phyloP scores from a whole-genome alignment of 2,329 filamentous ascomycete species.

The Pyricularia sp. region DNA sequence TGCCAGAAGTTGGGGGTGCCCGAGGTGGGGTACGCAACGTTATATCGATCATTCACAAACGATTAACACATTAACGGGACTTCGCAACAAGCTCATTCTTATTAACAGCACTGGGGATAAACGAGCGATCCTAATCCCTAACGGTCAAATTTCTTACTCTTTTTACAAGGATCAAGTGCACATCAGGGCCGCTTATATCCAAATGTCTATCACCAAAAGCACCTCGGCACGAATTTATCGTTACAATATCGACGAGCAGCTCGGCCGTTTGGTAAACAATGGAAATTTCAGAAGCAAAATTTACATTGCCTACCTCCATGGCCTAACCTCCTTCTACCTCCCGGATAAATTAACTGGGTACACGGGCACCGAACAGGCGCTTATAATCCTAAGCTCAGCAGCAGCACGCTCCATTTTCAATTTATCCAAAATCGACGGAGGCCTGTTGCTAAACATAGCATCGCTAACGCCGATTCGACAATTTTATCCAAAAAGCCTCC shows the following conservation, averaged over 20 bases:
- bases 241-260: slow-evolving; percentile 33
- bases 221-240: slow-evolving; percentile 17
- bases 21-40: no score
- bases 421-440: slow-evolving; percentile 19
- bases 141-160: slow-evolving; percentile 16
- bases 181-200: not conserved
- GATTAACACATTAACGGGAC: slow-evolving; percentile 33
- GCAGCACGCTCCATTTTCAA: slow-evolving; percentile 18
- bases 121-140: slow-evolving; percentile 21
- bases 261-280: slow-evolving; percentile 37
- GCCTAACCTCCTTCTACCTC: slow-evolving; percentile 36
- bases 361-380: slow-evolving; percentile 42
- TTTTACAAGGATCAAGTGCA: not conserved
- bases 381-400: slow-evolving; percentile 34
- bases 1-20: no score
- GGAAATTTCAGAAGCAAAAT: slow-evolving; percentile 38
- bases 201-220: slow-evolving; percentile 12
- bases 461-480: slow-evolving; percentile 11
- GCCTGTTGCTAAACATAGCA: slow-evolving; percentile 24
- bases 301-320: slow-evolving; percentile 38
- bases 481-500: not conserved
- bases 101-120: not conserved
- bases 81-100: slow-evolving; percentile 36
- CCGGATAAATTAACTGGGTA: slow-evolving; percentile 31
- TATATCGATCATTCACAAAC: slow-evolving; percentile 30